Evolutionary conservation across 2,329 filamentous ascomycete species (phyloP).

Genomic region (Aureobasidium uvarum): DNA sequence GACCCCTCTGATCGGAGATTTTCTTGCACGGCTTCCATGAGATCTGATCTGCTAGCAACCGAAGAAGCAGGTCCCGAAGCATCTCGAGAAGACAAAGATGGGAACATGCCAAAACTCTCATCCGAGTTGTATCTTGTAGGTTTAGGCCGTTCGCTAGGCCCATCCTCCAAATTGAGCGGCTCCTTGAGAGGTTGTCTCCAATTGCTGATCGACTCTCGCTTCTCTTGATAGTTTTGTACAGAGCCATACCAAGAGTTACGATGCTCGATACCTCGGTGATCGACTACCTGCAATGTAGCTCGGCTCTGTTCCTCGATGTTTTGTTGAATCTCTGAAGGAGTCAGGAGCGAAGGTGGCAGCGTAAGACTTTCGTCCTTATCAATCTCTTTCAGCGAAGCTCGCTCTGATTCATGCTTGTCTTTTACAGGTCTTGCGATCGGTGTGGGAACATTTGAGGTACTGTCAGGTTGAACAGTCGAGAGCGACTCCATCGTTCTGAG

Average conservation of each 20-base stretch:
- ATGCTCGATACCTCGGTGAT: slow-evolving; percentile 20
- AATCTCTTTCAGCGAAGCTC: slow-evolving; percentile 23
- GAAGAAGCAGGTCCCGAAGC: slow-evolving; percentile 53
- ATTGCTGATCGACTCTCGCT: slow-evolving; percentile 23
- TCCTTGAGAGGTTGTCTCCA: slow-evolving; percentile 35
- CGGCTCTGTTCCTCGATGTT: slow-evolving; percentile 21
- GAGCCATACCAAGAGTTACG: slow-evolving; percentile 26
- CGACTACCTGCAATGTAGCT: slow-evolving; percentile 13
- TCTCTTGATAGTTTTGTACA: slow-evolving; percentile 14
- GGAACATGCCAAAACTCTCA: slow-evolving; percentile 64
- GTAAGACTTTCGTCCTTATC: slow-evolving; percentile 32
- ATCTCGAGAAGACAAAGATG: slow-evolving; percentile 58
- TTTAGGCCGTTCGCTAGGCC: neutral
- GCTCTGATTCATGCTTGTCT: slow-evolving; percentile 32
- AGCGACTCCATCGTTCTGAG: slow-evolving; percentile 23
- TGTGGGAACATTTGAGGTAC: slow-evolving; percentile 55
- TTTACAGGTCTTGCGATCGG: slow-evolving; percentile 51
- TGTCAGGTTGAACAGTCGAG: slow-evolving; percentile 38
- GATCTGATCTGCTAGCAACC: slow-evolving; percentile 40
- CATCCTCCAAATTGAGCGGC: slow-evolving; percentile 33
- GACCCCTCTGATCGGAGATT: slow-evolving; percentile 23
- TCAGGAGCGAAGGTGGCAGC: slow-evolving; percentile 33
- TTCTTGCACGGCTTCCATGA: slow-evolving; percentile 28
- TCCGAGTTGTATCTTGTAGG: slow-evolving; percentile 51
- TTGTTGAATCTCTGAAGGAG: slow-evolving; percentile 17